Percentiles rank a stretch among this genome's conserved stretches.
phyloP scores from a whole-genome alignment of 495 filamentous ascomycete genomes.

The Penicillium atrosanguineum region DNA sequence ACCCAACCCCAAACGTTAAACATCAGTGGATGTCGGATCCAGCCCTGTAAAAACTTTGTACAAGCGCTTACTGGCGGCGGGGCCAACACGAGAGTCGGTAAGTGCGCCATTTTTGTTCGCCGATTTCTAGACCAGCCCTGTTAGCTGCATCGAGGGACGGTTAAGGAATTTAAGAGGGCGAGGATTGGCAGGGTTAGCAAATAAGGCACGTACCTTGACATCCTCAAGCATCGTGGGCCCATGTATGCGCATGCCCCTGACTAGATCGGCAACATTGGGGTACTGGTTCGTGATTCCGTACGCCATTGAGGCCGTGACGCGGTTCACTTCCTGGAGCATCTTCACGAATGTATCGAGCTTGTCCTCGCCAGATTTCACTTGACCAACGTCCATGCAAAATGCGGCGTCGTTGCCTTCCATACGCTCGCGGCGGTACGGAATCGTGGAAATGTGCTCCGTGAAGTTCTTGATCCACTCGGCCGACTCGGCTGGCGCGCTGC shows the following conservation, averaged over 20 bases:
- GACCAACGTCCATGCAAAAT: slow-evolving; percentile 83
- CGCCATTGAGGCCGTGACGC: slow-evolving; percentile 71
- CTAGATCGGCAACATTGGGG: slow-evolving; percentile 53
- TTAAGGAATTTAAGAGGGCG: neutral
- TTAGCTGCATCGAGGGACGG: slow-evolving; percentile 6
- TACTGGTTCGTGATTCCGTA: slow-evolving; percentile 67
- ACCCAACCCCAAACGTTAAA: slow-evolving; percentile 39
- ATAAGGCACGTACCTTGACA: slow-evolving; percentile 43
- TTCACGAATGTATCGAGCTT: slow-evolving; percentile 67
- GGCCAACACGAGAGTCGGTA: slow-evolving; percentile 64
- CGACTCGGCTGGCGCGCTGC: slow-evolving; percentile 57
- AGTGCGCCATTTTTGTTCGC: slow-evolving; percentile 66
- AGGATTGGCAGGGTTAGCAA: neutral
- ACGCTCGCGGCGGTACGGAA: slow-evolving; percentile 61
- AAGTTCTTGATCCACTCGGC: slow-evolving; percentile 77
- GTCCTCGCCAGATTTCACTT: slow-evolving; percentile 71
- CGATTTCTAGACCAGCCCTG: slow-evolving; percentile 46
- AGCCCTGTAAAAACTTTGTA: slow-evolving; percentile 71
- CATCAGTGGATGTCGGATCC: slow-evolving; percentile 65
- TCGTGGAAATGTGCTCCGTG: slow-evolving; percentile 76
- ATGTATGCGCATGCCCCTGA: slow-evolving; percentile 54
- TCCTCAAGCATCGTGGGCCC: slow-evolving; percentile 62
- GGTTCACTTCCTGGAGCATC: slow-evolving; percentile 76
- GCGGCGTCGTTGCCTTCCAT: slow-evolving; percentile 52
- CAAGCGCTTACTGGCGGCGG: slow-evolving; percentile 66